phyloP scores from a whole-genome alignment of 768 basidiomycete species.

The button mushroom (Agaricus bisporus) region DNA sequence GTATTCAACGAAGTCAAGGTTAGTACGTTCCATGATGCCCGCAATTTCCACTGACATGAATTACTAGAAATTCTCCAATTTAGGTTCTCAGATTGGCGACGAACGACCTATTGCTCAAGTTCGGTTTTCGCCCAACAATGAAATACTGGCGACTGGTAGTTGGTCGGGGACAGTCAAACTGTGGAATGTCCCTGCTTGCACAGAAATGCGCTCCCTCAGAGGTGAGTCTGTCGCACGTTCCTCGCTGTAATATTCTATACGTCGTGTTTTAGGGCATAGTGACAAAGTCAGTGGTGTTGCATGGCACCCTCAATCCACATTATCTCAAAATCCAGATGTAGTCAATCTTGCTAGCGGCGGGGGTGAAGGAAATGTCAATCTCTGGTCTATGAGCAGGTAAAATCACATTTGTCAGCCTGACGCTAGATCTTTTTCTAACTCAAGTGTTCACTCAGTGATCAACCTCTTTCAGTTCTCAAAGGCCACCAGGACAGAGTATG shows the following conservation, averaged over 20 bases:
- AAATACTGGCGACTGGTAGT: slow-evolving; percentile 85
- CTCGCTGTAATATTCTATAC: slow-evolving; percentile 9
- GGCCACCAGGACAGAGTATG: slow-evolving; percentile 91
- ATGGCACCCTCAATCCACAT: slow-evolving; percentile 94
- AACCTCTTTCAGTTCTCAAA: slow-evolving; percentile 77
- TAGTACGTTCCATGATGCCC: slow-evolving; percentile 14
- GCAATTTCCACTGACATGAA: neutral
- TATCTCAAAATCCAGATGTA: slow-evolving; percentile 51
- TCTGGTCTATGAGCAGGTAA: slow-evolving; percentile 87
- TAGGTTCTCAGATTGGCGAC: slow-evolving; percentile 98
- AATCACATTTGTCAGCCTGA: slow-evolving; percentile 13
- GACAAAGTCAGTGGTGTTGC: slow-evolving; percentile 94
- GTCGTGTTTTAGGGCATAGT: slow-evolving; percentile 56
- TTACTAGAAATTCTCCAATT: slow-evolving; percentile 74
- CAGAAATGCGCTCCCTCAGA: slow-evolving; percentile 65
- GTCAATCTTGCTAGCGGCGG: slow-evolving; percentile 91
- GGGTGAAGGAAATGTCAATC: slow-evolving; percentile 76
- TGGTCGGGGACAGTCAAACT: slow-evolving; percentile 95
- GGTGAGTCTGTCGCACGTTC: slow-evolving; percentile 34
- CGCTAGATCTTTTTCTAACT: neutral
- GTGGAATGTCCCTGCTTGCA: slow-evolving; percentile 94
- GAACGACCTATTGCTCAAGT: slow-evolving; percentile 92
- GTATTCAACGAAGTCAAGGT: slow-evolving; percentile 90
- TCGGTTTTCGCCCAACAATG: slow-evolving; percentile 88
- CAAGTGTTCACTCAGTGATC: slow-evolving; percentile 47